A percentile compares a stretch with the other conserved stretches of the same genome.
These are phyloP conservation scores for Fraxinus angustifolia DNA, from an alignment of 305 asterid species.

Conservation along the genomic window DNA sequence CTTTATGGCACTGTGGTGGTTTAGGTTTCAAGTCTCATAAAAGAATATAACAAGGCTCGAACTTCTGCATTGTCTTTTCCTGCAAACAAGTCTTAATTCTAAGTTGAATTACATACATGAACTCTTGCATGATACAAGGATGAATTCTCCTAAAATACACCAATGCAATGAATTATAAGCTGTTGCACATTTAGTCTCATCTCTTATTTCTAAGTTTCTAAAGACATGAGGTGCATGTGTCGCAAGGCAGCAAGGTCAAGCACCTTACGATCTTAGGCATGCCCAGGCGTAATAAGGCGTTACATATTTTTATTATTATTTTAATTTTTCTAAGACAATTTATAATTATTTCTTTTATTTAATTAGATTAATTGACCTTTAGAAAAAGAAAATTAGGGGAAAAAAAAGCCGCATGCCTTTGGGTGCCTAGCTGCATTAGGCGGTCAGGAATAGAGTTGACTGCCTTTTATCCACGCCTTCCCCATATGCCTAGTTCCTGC, in stretches of 20 bases:
- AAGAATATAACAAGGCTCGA: not conserved
- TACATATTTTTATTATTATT: not conserved
- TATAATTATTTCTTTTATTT: not conserved
- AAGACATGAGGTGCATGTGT: not conserved
- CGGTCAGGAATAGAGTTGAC: not conserved
- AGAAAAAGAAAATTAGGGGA: not conserved
- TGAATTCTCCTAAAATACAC: not conserved
- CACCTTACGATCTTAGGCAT: not conserved
- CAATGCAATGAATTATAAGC: conserved; percentile 6
- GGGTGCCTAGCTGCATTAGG: not conserved
- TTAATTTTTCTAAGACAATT: not conserved
- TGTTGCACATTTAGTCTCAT: conserved; percentile 1
- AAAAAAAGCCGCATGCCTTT: not conserved
- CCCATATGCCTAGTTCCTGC: not conserved
- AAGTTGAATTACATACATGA: not conserved
- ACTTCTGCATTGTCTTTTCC: not conserved
- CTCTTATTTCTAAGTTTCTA: not conserved
- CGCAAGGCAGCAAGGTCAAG: not conserved
- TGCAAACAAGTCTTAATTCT: not conserved
- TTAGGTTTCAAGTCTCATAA: not conserved
- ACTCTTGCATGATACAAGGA: not conserved
- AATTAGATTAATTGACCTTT: not conserved
- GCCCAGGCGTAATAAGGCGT: not conserved
- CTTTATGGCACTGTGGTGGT: not conserved
- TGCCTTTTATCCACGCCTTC: not conserved